Conservation (phyloP, 2,329 filamentous ascomycete genomes). For the Trichothecium roseum region DNA sequence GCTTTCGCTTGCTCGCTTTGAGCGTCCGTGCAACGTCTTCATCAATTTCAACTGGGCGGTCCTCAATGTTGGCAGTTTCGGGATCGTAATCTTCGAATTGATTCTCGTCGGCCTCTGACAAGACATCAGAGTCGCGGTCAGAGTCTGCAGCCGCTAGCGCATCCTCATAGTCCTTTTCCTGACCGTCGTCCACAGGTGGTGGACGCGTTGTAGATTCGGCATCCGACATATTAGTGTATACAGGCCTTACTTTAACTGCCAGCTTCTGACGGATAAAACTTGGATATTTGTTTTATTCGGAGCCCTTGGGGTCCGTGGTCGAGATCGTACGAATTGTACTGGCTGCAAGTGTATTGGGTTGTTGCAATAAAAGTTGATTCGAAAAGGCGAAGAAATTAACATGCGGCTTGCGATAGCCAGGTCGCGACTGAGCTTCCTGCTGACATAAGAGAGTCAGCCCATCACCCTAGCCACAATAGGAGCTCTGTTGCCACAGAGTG, state of each 20-base stretch:
- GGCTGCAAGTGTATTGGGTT: too few relatives aligned
- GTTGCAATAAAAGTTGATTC: too few relatives aligned
- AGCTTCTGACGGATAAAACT: too few relatives aligned
- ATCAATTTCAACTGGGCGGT: constrained; percentile 56
- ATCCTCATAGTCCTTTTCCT: constrained; percentile 30
- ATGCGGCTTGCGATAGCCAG: too few relatives aligned
- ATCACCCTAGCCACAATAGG: too few relatives aligned
- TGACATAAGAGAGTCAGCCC: too few relatives aligned
- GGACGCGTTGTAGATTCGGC: constrained; percentile 29
- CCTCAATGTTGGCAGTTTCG: constrained; percentile 50
- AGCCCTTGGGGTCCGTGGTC: too few relatives aligned
- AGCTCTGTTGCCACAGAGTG: too few relatives aligned
- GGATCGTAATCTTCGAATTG: constrained; percentile 63
- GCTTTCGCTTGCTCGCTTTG: constrained; percentile 56
- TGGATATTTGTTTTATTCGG: not conserved
- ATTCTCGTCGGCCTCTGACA: constrained; percentile 60
- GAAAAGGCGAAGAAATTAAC: too few relatives aligned
- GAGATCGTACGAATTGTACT: too few relatives aligned
- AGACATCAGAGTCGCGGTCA: constrained; percentile 47
- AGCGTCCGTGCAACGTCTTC: constrained; percentile 54
- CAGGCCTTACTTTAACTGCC: not conserved
- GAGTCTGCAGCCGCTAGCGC: constrained; percentile 31
- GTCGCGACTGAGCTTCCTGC: too few relatives aligned
- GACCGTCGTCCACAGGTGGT: constrained; percentile 27
- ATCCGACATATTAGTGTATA: constrained; percentile 31